These are phyloP conservation scores for Clonostachys solani DNA, from an alignment of 2,329 filamentous ascomycete species.

Conservation along the genomic window DNA sequence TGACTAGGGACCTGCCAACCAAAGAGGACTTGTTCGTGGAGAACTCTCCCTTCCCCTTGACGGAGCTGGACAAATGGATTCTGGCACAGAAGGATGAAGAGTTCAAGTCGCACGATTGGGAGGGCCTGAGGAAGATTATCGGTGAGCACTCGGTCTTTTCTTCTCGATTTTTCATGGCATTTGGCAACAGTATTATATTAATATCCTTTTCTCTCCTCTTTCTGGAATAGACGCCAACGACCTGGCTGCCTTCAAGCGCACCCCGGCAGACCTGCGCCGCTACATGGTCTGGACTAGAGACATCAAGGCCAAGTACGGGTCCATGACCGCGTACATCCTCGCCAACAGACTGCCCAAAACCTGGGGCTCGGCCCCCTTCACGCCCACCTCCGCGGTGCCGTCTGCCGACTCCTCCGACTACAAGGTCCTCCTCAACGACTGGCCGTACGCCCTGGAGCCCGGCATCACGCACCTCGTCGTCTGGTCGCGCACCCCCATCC, in stretches of 20 bases:
- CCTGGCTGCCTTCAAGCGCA: constrained; percentile 72
- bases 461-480: constrained; percentile 79
- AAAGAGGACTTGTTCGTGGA: constrained; percentile 8
- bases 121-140: constrained; percentile 64
- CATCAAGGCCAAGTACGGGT: constrained; percentile 70
- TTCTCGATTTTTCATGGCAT: neutral
- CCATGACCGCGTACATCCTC: constrained; percentile 75
- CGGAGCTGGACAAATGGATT: constrained; percentile 52
- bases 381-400: constrained; percentile 40
- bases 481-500: constrained; percentile 82
- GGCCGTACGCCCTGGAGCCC: constrained; percentile 76
- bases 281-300: constrained; percentile 76
- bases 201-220: neutral
- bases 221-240: constrained; percentile 44
- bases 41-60: constrained; percentile 54
- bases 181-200: neutral
- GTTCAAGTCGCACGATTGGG: constrained; percentile 70
- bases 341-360: constrained; percentile 60
- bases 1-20: too few relatives aligned
- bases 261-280: constrained; percentile 72
- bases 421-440: constrained; percentile 81
- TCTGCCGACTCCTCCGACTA: constrained; percentile 54
- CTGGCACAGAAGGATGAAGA: constrained; percentile 63
- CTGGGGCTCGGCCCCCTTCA: constrained; percentile 63
- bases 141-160: constrained; percentile 30